Evolutionary conservation across 176 grass and related monocot genomes (phyloP), one percentile per base, ranked within the genome.

Genomic region (Dactylis glomerata): DNA sequence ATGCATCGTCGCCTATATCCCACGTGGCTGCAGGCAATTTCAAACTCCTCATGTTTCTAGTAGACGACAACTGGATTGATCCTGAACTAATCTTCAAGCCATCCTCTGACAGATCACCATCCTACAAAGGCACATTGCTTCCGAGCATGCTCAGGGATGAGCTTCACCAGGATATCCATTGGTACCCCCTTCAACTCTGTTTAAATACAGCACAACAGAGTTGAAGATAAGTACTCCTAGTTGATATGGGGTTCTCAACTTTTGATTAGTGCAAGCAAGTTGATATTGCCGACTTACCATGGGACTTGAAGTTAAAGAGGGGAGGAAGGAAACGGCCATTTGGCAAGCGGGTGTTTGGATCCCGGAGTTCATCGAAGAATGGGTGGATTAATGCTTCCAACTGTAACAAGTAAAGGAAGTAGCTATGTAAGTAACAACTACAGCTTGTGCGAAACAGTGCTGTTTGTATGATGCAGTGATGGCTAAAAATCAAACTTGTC

Each of bases 311-410:
- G 72, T 95, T 97, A 72, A 97, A 97, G 37, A 97, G 87, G 52
- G 92, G 95, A 11, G 95, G 95, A 67, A 97, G 82, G 62, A 91
- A 98, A 34, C 91, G 89, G 8, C 95, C 85, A 6, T 95, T 98
- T 9, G 95, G 95, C 73, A 98, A 77, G 32, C 92, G 91, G 15
- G 87, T 89, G 52, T 93, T 88, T 67, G 89, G 89, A 66, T 98
- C 95, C 51, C 95, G 92, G 65, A 98, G 89, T 83, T 98, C 95
- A 78, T 98, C 91, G 2, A 98, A 98, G 83, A 98, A 95, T 31
- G 95, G 92, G 88, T 95, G 95, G 85, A 95, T 92, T 57, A 98
- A 71, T 75, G 91, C 92, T 83, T 98, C 92, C 85, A 92, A 83
- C 95, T 98, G 92, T 33, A 85, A 23, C 3, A 46, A 30, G 49